Base-by-base conservation (phyloP, 139 green algal genomes). In the Asterochloris sp. region DNA sequence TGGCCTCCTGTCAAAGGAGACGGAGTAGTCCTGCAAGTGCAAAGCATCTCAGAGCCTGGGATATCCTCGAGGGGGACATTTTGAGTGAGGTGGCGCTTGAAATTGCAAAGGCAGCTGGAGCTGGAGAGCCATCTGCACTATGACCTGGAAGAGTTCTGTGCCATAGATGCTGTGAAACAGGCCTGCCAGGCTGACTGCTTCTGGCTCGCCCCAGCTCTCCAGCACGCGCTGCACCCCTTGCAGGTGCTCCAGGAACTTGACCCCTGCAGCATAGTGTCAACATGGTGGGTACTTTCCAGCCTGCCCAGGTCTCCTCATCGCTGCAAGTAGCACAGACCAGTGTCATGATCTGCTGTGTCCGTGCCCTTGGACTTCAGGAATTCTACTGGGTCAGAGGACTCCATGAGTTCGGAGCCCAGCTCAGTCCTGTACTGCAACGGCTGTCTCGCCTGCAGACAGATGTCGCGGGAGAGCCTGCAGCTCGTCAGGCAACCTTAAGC, bases 141-240 rank as follows among this genome's bases (percentile, higher is more conserved):
- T 14, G 26, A 66, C 79, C 68, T 83, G 67, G 29, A 83, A 83
- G 21, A 83, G 79, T 67, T 83, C 79, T n/a, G 66, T 83, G 19
- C 79, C 79, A n/a, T 77, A 83, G 1, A 83, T 73, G 12, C 66
- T 77, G 19, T 83, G 79, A 62, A 77, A 83, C 38, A 83, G 73
- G 10, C 79, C 79, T 21, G 79, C 73, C 14, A 62, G 47, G 68
- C 79, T 77, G 68, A 83, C 38, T 67, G 62, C 61, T 16, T 77
- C 19, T 4, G 66, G 66, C 67, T 83, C 79, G 64, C 64, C 24
- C 79, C 79, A 83, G 27, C 28, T 66, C 29, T 61, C 21, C 68
- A 83, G 26, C 10, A 83, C 79, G 4, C 38, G 16, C 47, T 64
- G 38, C n/a, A 83, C 79, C 2, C 79, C 79, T 21, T 29, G 67